phyloP scores from a whole-genome alignment of 805 yeast species.

The Cyberlindnera japonica region DNA sequence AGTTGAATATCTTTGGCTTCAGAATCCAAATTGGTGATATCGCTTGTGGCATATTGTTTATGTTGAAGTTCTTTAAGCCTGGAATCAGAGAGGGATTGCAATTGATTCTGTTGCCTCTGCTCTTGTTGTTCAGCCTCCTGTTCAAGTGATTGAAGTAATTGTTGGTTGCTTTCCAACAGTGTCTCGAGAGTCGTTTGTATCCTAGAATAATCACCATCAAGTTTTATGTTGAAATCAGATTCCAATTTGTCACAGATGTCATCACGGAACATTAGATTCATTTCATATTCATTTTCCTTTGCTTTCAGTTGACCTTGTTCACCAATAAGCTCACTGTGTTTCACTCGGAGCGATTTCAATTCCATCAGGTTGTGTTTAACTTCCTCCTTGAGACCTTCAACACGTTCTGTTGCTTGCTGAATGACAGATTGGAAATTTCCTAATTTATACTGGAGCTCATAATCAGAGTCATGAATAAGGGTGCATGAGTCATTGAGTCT shows the following conservation, averaged over 20 bases:
- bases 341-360: slow-evolving; percentile 29
- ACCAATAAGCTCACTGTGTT: slow-evolving; percentile 38
- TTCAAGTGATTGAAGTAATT: slow-evolving; percentile 10
- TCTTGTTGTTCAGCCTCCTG: slow-evolving; percentile 14
- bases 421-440: slow-evolving; percentile 38
- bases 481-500: slow-evolving; percentile 48
- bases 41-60: slow-evolving; percentile 38
- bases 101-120: slow-evolving; percentile 16
- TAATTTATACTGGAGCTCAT: slow-evolving; percentile 36
- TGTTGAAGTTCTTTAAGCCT: slow-evolving; percentile 42
- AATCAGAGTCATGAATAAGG: slow-evolving; percentile 41
- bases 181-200: slow-evolving; percentile 3
- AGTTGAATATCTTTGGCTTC: slow-evolving; percentile 37
- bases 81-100: slow-evolving; percentile 28
- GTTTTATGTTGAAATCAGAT: not conserved
- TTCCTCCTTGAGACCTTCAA: slow-evolving; percentile 24
- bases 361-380: slow-evolving; percentile 24
- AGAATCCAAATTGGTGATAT: slow-evolving; percentile 33
- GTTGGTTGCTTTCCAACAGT: slow-evolving; percentile 6
- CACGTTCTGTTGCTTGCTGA: slow-evolving; percentile 28
- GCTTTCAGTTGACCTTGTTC: slow-evolving; percentile 55
- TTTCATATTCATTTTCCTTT: slow-evolving; percentile 35
- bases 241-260: slow-evolving; percentile 14
- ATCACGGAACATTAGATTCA: slow-evolving; percentile 21
- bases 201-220: not conserved